Evolutionary conservation across 257 asterid genomes (phyloP), one percentile per base, ranked within the genome.

Genomic region (Primulina tabacum): DNA sequence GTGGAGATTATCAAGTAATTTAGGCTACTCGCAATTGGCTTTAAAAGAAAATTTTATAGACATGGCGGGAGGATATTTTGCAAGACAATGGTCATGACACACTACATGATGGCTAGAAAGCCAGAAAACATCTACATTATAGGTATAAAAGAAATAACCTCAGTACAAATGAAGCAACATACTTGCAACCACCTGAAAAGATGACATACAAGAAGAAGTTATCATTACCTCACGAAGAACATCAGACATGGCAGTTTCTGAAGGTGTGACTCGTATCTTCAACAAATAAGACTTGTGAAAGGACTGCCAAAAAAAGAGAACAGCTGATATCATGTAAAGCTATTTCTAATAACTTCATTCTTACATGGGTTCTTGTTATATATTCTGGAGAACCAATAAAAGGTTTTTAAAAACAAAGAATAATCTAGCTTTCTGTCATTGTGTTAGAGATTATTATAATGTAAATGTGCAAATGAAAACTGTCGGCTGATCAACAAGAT

Each of bases 211-310:
- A 47, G 20, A 55, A 47, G 20, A 47, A 16, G 16, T 47, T 14
- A 64, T 21, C 60, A 75, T 21, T 84, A 91, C 99, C 99, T 94
- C 99, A 24, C 98, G 99, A 60, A 86, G 82, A 74, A 94, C 99
- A 81, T 94, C 99, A 59, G 88, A 82, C 99, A 94, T 91, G 69
- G 99, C 99, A 81, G 99, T 94, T 83, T 94, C 98, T 2, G 97
- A 91, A 62, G 99, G 98, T 71, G 97, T 92, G 14, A 94, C 99
- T 62, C 96, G 88, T 80, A 86, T 84, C 89, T 94, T 94, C 79
- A 78, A 77, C 81, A 94, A 75, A 84, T 91, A 96, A 80, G 98
- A 91, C 86, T 94, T 94, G 85, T 91, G 99, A 79, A 94, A 94
- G 76, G 97, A 96, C 99, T 94, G 89, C 57, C 64, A 78, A 77